Evolutionary conservation across 495 filamentous ascomycete genomes (phyloP), one percentile per base, ranked within the genome.

Genomic region (Annulohypoxylon moriforme): DNA sequence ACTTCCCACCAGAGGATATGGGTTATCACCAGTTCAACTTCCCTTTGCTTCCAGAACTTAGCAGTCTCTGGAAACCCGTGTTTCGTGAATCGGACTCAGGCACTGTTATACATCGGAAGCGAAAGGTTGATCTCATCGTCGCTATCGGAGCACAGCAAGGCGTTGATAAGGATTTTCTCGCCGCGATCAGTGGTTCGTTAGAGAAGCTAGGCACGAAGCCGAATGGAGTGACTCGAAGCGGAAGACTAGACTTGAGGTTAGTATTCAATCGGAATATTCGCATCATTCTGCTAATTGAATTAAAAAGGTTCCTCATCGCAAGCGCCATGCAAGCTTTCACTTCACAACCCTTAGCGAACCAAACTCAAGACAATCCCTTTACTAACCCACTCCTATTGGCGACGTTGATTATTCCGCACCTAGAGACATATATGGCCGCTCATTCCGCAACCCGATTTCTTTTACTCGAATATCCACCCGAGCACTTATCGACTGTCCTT

Each of bases 241-340:
- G 81, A 5, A 79, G 79, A 7, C 60, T 85, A 31, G 78, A 82
- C 50, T 53, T 85, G 22, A 79, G 82, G 84, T 85, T 77, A 49
- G 79, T 64, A 20, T 7, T 10, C 11, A 31, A 40, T 14, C 24
- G 0, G 1, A 13, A 9, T 38, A 33, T 22, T 4, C 16, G 11
- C 27, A 11, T 33, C 9, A n/a, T 16, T n/a, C 22, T 60, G 22
- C 68, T 73, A 64, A 69, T 36, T 5, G 47, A 3, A 44, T 24
- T 13, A 18, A 2, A 7, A 42, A 85, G 83, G 56, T 81, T 77
- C 36, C 78, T 85, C 33, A 82, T 84, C 50, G 83, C 81, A n/a
- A 83, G 73, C 52, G 79, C 80, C 27, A 85, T 85, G 82, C 83
- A 85, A 65, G 75, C 77, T 2, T 84, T 82, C 68, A 85, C 83